Conservation (phyloP, 805 yeast species). For the Wickerhamiella cacticola region DNA sequence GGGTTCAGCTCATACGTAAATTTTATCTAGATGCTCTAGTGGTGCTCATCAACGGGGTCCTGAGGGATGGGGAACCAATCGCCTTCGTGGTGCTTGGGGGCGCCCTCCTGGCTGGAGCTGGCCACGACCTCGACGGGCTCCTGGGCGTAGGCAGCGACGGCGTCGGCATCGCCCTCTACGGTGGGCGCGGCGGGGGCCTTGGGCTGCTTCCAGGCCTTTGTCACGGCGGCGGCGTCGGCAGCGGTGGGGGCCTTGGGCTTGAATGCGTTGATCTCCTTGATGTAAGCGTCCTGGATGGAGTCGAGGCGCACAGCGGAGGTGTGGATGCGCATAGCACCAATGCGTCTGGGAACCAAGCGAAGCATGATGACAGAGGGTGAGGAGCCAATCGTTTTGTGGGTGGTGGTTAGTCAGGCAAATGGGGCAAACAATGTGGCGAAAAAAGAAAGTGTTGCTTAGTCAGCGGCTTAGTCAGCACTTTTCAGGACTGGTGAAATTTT, state of each 20-base stretch:
- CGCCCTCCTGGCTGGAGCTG: constrained; percentile 19
- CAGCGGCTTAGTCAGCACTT: too few species aligned
- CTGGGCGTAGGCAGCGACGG: constrained; percentile 36
- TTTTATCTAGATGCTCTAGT: constrained; percentile 14
- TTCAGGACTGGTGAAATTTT: too few species aligned
- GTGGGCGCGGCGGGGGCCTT: constrained; percentile 63
- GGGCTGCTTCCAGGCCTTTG: constrained; percentile 76
- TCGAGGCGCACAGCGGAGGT: constrained; percentile 31
- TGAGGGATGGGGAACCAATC: constrained; percentile 36
- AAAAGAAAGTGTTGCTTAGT: background rate
- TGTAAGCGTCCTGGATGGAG: constrained; percentile 71
- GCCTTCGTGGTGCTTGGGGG: constrained; percentile 18
- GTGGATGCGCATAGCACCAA: constrained; percentile 20
- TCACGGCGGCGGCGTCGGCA: constrained; percentile 63
- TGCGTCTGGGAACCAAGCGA: constrained; percentile 15
- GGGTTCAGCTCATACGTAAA: too few species aligned
- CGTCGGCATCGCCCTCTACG: constrained; percentile 62
- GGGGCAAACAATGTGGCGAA: background rate
- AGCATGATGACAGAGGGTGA: constrained; percentile 6
- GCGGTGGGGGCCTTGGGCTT: constrained; percentile 69
- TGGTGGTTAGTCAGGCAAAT: background rate
- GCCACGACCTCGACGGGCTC: constrained; percentile 33
- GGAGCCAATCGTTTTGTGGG: background rate
- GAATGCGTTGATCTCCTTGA: constrained; percentile 77
- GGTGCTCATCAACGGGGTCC: constrained; percentile 29